phyloP scores from a whole-genome alignment of 1,139 yeast genomes.

The Taphrina sp. region DNA sequence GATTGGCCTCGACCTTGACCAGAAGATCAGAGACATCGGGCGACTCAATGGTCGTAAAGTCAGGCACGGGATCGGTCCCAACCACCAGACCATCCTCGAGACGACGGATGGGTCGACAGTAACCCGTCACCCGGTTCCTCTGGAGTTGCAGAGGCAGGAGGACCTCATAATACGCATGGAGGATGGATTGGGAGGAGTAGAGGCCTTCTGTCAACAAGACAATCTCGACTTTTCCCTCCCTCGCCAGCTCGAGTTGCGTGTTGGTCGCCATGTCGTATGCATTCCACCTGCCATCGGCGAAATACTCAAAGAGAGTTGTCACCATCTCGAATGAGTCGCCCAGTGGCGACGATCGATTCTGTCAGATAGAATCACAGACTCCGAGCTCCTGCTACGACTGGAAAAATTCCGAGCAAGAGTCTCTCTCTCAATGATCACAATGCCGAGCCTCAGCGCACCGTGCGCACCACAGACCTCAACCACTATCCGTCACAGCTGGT shows the following conservation, averaged over 20 bases:
- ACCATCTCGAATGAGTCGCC: no score
- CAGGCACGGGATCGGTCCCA: conserved; percentile 19
- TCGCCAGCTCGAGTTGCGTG: conserved; percentile 15
- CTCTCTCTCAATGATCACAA: no score
- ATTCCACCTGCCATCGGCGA: conserved; percentile 16
- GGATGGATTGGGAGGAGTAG: neutral
- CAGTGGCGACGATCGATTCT: no score
- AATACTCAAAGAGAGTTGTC: no score
- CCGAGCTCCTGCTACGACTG: no score
- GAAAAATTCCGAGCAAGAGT: no score
- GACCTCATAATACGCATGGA: conserved; percentile 1
- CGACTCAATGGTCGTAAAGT: neutral
- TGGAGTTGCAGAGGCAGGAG: conserved; percentile 7
- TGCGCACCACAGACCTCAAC: no score
- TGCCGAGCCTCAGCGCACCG: no score
- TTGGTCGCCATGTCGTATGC: conserved; percentile 8
- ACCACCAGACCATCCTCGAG: neutral
- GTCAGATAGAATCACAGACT: no score
- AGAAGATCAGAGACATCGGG: conserved; percentile 1
- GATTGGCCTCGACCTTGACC: neutral
- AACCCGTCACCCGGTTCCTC: conserved; percentile 9
- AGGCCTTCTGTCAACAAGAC: conserved; percentile 15
- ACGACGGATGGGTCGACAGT: conserved; percentile 9
- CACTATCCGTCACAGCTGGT: no score
- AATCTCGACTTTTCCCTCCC: neutral